Percentiles rank a stretch among this genome's conserved stretches.
phyloP scores from a whole-genome alignment of 148 eudicot genomes.

The Vaccinium darrowii region DNA sequence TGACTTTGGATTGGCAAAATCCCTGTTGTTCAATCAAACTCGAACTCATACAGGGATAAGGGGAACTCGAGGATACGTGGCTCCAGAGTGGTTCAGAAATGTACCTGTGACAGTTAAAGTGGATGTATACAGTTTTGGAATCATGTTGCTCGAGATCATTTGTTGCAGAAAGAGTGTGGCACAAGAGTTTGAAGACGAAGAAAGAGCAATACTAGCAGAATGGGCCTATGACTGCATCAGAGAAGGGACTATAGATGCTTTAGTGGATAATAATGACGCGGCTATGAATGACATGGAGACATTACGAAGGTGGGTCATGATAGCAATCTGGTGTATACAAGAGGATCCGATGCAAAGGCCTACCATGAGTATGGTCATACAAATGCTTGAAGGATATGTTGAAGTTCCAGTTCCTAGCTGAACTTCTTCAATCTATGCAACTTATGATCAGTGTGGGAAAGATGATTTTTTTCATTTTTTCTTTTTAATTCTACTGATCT shows the following conservation, averaged over 20 bases:
- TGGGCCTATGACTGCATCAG: conserved; percentile 18
- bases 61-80: conserved; percentile 25
- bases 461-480: no score
- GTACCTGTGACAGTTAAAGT: conserved; percentile 13
- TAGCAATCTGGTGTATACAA: conserved; percentile 6
- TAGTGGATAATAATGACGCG: conserved; percentile 12
- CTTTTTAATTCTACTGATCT: no score
- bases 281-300: background rate
- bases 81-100: conserved; percentile 21
- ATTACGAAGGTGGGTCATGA: background rate
- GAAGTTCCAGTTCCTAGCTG: background rate
- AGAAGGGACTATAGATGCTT: conserved; percentile 1
- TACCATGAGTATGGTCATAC: conserved; percentile 4
- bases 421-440: background rate
- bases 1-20: conserved; percentile 20
- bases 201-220: conserved; percentile 5
- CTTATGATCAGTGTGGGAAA: background rate
- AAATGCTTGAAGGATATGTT: conserved; percentile 15
- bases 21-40: background rate
- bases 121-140: conserved; percentile 22
- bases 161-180: conserved; percentile 16
- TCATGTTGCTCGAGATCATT: conserved; percentile 17
- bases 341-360: conserved; percentile 5
- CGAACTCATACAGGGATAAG: conserved; percentile 15
- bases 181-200: conserved; percentile 11